phyloP scores from a whole-genome alignment of 2,329 filamentous ascomycete species.

The Stachybotrys chartarum region DNA sequence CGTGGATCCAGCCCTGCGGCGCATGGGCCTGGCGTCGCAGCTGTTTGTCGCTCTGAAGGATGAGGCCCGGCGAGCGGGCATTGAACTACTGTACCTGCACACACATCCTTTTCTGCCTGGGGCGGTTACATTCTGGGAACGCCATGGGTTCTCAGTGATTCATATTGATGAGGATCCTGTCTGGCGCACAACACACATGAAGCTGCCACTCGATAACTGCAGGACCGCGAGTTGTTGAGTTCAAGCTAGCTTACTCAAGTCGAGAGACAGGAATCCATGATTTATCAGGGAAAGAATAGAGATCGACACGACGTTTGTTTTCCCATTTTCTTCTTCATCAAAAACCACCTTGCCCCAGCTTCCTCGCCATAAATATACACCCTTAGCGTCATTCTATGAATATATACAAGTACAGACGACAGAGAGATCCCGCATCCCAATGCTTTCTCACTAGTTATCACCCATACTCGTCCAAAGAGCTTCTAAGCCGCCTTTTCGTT shows the following conservation, averaged over 20 bases:
- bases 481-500: background rate
- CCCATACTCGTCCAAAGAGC: no score
- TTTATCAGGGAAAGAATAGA: no score
- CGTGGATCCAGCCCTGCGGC: constrained; percentile 16
- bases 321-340: no score
- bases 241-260: no score
- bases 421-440: no score
- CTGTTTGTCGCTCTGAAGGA: constrained; percentile 10
- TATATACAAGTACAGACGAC: no score
- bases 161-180: constrained; percentile 14
- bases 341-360: no score
- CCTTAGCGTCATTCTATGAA: no score
- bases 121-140: constrained; percentile 17
- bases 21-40: constrained; percentile 16
- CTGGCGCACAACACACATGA: constrained; percentile 22
- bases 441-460: no score
- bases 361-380: no score
- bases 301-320: no score
- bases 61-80: constrained; percentile 6
- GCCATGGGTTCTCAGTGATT: constrained; percentile 12
- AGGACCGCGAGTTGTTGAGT: background rate
- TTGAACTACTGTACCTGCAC: constrained; percentile 16
- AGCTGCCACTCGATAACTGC: background rate
- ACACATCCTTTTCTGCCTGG: constrained; percentile 19
- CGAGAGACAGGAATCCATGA: no score